Conservation (phyloP, 768 basidiomycete species). For the Boletus subcaerulescens region DNA sequence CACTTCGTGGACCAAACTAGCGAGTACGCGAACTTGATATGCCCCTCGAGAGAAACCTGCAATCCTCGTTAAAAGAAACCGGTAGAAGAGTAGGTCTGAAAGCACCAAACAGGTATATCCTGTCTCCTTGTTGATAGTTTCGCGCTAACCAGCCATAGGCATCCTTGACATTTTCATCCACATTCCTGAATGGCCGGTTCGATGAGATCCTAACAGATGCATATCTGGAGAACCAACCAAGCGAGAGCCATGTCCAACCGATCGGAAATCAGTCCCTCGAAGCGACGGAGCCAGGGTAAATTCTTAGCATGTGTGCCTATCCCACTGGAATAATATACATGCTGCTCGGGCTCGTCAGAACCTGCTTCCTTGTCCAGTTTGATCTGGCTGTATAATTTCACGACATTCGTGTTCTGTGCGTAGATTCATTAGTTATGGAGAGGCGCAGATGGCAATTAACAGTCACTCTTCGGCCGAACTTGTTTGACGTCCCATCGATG, state of each 20-base stretch:
- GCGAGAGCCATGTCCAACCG: background rate
- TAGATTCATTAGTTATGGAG: background rate
- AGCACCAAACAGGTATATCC: background rate
- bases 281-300: background rate
- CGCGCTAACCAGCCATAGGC: constrained; percentile 33
- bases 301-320: background rate
- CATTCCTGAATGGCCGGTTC: constrained; percentile 24
- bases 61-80: no score
- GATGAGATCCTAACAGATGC: background rate
- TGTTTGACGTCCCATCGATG: background rate
- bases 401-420: background rate
- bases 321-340: background rate
- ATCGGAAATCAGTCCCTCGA: background rate
- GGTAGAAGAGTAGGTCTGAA: background rate
- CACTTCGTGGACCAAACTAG: background rate
- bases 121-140: constrained; percentile 28
- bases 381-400: background rate
- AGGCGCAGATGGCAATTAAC: background rate
- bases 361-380: background rate
- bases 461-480: background rate
- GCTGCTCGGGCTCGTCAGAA: background rate
- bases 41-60: no score
- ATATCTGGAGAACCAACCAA: background rate
- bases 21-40: background rate
- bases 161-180: constrained; percentile 31